A percentile compares a stretch with the other conserved stretches of the same genome.
phyloP scores from a whole-genome alignment of 1,139 yeast species.

The Pichia sp. region DNA sequence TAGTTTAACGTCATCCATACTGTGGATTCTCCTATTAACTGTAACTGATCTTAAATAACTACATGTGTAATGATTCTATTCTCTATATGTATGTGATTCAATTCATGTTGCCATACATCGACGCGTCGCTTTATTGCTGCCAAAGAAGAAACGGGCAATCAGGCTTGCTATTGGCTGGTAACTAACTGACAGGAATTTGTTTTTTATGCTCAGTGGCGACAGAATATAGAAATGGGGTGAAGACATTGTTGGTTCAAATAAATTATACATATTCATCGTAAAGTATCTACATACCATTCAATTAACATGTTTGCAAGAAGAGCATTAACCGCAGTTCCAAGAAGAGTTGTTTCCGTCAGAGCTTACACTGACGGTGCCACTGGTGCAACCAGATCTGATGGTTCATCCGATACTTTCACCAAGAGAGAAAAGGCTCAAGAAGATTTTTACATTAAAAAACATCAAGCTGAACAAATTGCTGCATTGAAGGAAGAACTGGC shows the following conservation, averaged over 20 bases:
- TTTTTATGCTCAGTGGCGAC: not conserved
- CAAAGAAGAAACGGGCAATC: not conserved
- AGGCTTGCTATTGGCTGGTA: not conserved
- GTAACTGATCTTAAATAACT: too few species aligned
- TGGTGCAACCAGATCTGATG: constrained; percentile 47
- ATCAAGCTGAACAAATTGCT: constrained; percentile 56
- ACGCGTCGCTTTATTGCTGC: not conserved
- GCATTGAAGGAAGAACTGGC: constrained; percentile 45
- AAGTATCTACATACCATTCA: not conserved
- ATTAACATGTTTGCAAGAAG: constrained; percentile 32
- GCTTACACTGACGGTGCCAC: constrained; percentile 48
- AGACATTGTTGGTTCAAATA: too few species aligned
- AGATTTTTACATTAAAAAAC: constrained; percentile 54
- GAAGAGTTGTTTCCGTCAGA: constrained; percentile 33
- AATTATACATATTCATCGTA: too few species aligned
- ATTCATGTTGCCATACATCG: not conserved
- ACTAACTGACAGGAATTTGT: not conserved
- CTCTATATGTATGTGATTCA: not conserved
- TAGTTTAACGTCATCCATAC: constrained; percentile 6
- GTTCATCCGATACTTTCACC: constrained; percentile 46
- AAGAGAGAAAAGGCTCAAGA: constrained; percentile 70
- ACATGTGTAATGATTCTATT: too few species aligned
- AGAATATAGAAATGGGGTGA: not conserved
- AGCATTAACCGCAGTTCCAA: constrained; percentile 31
- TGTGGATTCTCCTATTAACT: too few species aligned